Base-by-base conservation (phyloP, 2,329 filamentous ascomycete genomes). In the Cladosporium sp. region DNA sequence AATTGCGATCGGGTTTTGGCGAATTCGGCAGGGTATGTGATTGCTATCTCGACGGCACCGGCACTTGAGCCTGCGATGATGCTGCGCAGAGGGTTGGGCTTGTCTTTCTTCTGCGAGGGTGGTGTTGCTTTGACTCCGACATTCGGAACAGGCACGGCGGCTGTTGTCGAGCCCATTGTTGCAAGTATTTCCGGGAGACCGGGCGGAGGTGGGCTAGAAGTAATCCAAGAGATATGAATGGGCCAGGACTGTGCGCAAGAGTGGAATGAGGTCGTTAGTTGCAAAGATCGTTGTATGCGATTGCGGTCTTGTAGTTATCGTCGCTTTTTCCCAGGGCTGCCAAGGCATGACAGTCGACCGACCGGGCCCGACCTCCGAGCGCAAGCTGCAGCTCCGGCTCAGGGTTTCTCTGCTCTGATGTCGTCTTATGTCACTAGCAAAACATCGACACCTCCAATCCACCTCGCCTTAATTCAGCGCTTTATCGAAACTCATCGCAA, bases 1-100 rank as follows among this genome's bases (percentile, higher is more conserved):
- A 98, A 84, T 72, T 97, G 93, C 52, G 88, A 88, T 62, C 93
- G 80, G 50, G 93, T 97, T 77, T 97, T 97, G 64, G 92, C 92
- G 74, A 97, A 95, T 72, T 96, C 91, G 65, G 90, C 90, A 53
- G 91, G 91, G 71, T 95, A 96, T 58, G 91, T 95, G 63, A 95
- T 95, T 57, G 90, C 83, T 70, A 97, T 97, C 74, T 98, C 92
- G 60, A 97, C 81, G 51, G 91, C 93, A 65, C 93, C 93, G 51
- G 92, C 93, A n/a, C 87, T 87, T 53, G 89, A 89, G 58, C 93
- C 93, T 52, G 93, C 93, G 63, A 97, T 77, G 63, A 97, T 88
- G 55, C 90, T 95, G 61, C 93, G 87, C 68, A 95, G 72, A 45
- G 87, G 82, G 66, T 87, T 95, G 43, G 91, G 88, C 72, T 84